Conservation (phyloP, 441 rosid genomes). For the Corymbia calophylla region DNA sequence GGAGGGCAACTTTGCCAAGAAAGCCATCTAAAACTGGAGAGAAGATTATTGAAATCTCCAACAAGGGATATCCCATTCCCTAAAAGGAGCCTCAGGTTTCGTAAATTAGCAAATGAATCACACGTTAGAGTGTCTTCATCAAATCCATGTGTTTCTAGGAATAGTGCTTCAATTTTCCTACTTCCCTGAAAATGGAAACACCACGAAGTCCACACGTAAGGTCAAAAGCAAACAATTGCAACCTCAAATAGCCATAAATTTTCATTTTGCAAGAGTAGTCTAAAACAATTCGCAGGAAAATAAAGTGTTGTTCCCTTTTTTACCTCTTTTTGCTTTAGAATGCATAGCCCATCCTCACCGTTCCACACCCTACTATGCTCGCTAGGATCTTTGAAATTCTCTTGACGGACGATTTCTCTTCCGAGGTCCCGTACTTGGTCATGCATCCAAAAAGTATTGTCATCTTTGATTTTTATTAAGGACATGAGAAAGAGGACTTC, state of each 20-base stretch:
- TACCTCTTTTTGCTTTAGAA: not conserved
- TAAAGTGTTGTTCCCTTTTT: not conserved
- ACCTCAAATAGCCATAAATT: not conserved
- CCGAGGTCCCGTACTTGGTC: not conserved
- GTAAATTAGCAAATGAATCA: not conserved
- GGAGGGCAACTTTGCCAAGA: accelerated
- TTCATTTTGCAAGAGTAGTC: not conserved
- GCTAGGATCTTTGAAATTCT: not conserved
- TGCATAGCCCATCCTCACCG: accelerated
- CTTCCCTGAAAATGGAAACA: not conserved
- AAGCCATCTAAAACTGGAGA: not conserved
- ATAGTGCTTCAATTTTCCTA: not conserved
- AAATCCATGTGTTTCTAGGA: accelerated
- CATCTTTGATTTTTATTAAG: too few relatives aligned
- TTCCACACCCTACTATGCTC: not conserved
- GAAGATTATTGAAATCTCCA: not conserved
- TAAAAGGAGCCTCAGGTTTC: not conserved
- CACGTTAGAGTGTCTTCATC: too few relatives aligned
- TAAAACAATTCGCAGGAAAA: not conserved
- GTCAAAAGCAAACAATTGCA: not conserved
- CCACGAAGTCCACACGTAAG: not conserved
- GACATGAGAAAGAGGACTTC: too few relatives aligned
- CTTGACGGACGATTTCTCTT: not conserved
- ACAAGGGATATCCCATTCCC: accelerated
- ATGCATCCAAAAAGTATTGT: not conserved